phyloP scores from a whole-genome alignment of 1,284 basidiomycete species.

The Tilletia walkeri region DNA sequence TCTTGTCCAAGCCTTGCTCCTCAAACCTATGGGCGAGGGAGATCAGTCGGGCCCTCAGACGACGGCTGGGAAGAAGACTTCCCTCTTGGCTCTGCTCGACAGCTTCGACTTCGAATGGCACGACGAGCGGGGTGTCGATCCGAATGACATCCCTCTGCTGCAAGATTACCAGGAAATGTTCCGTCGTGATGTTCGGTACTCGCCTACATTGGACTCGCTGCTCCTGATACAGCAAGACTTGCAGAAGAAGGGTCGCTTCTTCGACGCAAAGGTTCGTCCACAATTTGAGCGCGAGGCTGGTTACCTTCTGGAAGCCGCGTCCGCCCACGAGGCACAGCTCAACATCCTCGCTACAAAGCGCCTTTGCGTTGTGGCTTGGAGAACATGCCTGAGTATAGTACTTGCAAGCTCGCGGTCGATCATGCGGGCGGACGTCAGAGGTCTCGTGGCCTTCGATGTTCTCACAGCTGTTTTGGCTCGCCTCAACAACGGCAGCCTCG shows the following conservation, averaged over 20 bases:
- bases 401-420: conserved; percentile 1
- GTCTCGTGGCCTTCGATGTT: conserved; percentile 82
- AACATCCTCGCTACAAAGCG: background rate
- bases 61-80: conserved; percentile 61
- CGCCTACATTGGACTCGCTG: background rate
- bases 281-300: conserved; percentile 3
- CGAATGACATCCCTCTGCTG: background rate
- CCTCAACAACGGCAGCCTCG: background rate
- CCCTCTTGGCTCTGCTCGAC: conserved; percentile 83
- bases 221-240: conserved; percentile 9
- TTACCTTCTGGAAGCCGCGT: background rate
- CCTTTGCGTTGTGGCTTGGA: background rate
- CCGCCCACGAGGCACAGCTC: background rate
- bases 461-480: conserved; percentile 66
- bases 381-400: background rate
- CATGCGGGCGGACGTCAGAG: conserved; percentile 73
- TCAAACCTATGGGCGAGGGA: background rate
- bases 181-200: background rate
- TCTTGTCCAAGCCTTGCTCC: conserved; percentile 49
- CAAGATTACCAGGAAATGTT: conserved; percentile 3
- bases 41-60: background rate
- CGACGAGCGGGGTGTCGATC: conserved; percentile 61
- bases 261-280: conserved; percentile 9
- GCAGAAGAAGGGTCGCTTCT: conserved; percentile 15
- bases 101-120: conserved; percentile 83